Evolutionary conservation across 2,329 filamentous ascomycete genomes (phyloP).

Genomic region (Didymella pomorum): DNA sequence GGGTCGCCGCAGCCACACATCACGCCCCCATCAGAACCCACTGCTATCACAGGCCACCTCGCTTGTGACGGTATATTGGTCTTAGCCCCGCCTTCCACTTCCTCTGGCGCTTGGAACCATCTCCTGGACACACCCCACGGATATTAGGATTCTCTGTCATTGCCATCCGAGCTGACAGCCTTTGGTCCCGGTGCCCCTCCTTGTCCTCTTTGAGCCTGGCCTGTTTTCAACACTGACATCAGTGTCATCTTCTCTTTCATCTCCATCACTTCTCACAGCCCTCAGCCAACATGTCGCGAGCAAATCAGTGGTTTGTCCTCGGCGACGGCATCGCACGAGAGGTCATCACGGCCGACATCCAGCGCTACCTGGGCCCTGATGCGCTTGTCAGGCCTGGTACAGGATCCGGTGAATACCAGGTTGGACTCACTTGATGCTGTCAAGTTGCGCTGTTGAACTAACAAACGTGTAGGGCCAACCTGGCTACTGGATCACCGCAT

Average conservation of each 20-base stretch:
- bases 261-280: conserved; percentile 30
- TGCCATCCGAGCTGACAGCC: conserved; percentile 38
- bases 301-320: conserved; percentile 59
- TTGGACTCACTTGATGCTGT: conserved; percentile 40
- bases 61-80: conserved; percentile 51
- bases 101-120: conserved; percentile 35
- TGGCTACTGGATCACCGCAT: conserved; percentile 62
- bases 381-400: conserved; percentile 59
- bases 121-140: conserved; percentile 28
- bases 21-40: conserved; percentile 20
- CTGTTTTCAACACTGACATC: conserved; percentile 46
- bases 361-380: conserved; percentile 60
- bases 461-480: conserved; percentile 49
- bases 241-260: conserved; percentile 47
- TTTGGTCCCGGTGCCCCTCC: conserved; percentile 44
- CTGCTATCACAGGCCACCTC: conserved; percentile 34
- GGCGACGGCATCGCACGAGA: conserved; percentile 60
- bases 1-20: conserved; percentile 45
- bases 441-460: conserved; percentile 23
- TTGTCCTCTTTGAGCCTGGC: conserved; percentile 46
- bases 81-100: conserved; percentile 43
- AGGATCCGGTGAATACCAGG: conserved; percentile 56
- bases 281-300: conserved; percentile 43
- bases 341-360: conserved; percentile 62
- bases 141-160: conserved; percentile 32